Evolutionary conservation across 192 early-diverging fungal genomes (phyloP).

Genomic region (Coemansia sp.): DNA sequence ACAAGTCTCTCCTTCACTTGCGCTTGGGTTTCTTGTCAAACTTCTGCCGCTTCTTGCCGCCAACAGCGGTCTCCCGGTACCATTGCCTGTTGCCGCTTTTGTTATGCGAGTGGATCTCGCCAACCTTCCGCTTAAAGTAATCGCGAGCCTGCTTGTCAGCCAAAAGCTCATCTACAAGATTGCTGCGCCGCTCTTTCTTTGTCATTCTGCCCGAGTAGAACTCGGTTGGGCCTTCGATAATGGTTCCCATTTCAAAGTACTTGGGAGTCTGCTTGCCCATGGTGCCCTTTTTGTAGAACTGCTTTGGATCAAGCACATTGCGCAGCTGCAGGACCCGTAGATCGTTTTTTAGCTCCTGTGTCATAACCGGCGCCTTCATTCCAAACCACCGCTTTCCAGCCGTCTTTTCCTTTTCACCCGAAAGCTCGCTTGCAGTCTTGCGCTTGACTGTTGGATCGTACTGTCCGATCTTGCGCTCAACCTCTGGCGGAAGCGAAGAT

Average conservation of each 20-base stretch:
- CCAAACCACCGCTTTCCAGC: constrained; percentile 78
- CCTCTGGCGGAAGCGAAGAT: constrained; percentile 7
- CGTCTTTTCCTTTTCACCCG: constrained; percentile 25
- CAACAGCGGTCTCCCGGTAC: constrained; percentile 24
- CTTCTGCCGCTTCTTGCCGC: constrained; percentile 6
- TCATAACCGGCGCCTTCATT: constrained; percentile 80
- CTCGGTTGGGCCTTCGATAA: constrained; percentile 84
- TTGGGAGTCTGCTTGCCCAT: constrained; percentile 67
- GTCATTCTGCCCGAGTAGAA: constrained; percentile 86
- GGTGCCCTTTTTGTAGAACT: constrained; percentile 83
- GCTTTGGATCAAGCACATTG: constrained; percentile 87
- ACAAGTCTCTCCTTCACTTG: not conserved
- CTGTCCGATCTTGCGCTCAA: constrained; percentile 10
- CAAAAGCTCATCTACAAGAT: constrained; percentile 87
- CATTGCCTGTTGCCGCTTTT: constrained; percentile 43
- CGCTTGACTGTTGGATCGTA: constrained; percentile 44
- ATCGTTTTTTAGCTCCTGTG: constrained; percentile 86
- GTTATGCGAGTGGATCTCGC: constrained; percentile 68
- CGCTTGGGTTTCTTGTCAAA: not conserved
- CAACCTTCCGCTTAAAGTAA: constrained; percentile 88
- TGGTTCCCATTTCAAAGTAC: constrained; percentile 93
- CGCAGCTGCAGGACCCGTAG: constrained; percentile 83
- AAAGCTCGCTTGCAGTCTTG: constrained; percentile 16
- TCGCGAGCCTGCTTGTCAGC: constrained; percentile 67
- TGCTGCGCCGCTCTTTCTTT: constrained; percentile 79